These are phyloP conservation scores for Cercophora sp. DNA, from an alignment of 495 filamentous ascomycete species.

Conservation along the genomic window DNA sequence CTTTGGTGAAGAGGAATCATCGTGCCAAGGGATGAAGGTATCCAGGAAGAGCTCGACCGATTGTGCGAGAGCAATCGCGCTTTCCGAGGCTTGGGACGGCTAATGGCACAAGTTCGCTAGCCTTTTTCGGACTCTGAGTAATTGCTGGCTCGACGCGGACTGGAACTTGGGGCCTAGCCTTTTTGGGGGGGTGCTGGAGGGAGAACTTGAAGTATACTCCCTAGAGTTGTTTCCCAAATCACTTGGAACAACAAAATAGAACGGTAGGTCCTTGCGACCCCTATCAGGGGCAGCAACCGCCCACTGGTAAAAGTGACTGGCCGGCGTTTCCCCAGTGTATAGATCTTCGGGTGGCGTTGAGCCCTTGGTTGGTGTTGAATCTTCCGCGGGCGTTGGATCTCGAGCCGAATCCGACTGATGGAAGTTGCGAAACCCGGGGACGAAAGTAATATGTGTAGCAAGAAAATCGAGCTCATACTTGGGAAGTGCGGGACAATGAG, in stretches of 20 bases:
- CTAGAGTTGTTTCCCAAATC: too few species aligned
- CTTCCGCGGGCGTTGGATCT: too few species aligned
- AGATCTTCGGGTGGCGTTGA: neutral
- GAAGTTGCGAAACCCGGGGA: neutral
- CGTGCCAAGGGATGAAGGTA: neutral
- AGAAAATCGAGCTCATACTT: constrained; percentile 2
- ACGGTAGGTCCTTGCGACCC: too few species aligned
- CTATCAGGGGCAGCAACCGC: too few species aligned
- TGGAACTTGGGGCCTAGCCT: neutral
- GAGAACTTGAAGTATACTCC: too few species aligned
- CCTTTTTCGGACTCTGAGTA: neutral
- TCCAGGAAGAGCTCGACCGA: neutral
- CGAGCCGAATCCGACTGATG: neutral
- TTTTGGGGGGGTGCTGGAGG: too few species aligned
- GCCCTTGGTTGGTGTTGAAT: too few species aligned
- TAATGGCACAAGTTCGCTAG: neutral
- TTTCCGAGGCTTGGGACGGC: neutral
- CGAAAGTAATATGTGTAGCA: neutral
- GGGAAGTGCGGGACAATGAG: neutral
- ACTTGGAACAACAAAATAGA: too few species aligned
- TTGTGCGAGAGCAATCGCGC: neutral
- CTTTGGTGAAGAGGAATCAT: too few species aligned
- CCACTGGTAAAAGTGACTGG: too few species aligned
- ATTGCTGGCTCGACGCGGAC: neutral
- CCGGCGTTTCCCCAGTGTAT: too few species aligned